Evolutionary conservation across 257 asterid genomes (phyloP).

Genomic region (Pogostemon cablin): DNA sequence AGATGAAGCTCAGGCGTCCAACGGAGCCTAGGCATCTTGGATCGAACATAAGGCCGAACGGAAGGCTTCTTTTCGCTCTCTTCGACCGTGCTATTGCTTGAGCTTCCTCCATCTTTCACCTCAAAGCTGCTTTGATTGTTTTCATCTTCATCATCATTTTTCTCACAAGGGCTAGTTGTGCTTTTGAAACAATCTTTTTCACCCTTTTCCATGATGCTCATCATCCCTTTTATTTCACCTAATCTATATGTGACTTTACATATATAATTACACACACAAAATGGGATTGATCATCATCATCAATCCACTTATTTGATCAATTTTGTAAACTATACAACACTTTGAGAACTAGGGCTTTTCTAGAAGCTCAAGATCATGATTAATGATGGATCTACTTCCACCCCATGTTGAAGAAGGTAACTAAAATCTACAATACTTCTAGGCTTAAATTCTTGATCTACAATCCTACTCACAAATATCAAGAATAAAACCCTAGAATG

Average conservation of each 20-base stretch:
- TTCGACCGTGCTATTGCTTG: constrained; percentile 78
- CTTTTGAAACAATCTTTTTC: constrained; percentile 46
- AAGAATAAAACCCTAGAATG: constrained; percentile 65
- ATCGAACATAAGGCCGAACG: constrained; percentile 80
- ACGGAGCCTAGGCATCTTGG: constrained; percentile 84
- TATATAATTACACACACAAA: constrained; percentile 15
- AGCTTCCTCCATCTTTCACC: constrained; percentile 68
- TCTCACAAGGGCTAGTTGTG: constrained; percentile 36
- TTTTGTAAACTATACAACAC: background rate
- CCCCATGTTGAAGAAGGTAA: constrained; percentile 2
- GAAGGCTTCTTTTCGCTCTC: constrained; percentile 64
- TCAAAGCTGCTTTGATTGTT: constrained; percentile 33
- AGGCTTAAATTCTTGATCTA: constrained; percentile 32
- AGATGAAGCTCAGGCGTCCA: constrained; percentile 93
- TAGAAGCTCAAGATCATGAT: constrained; percentile 33
- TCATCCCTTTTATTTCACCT: background rate
- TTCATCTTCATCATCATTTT: constrained; percentile 50
- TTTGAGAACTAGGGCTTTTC: constrained; percentile 36
- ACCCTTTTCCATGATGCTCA: constrained; percentile 42
- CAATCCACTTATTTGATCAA: background rate
- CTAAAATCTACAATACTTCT: constrained; percentile 27
- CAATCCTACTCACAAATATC: constrained; percentile 37
- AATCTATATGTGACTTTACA: constrained; percentile 8
- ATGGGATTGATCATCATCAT: constrained; percentile 5
- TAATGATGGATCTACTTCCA: constrained; percentile 1